phyloP scores from a whole-genome alignment of 2,329 filamentous ascomycete genomes.

The Daldinia sp. region DNA sequence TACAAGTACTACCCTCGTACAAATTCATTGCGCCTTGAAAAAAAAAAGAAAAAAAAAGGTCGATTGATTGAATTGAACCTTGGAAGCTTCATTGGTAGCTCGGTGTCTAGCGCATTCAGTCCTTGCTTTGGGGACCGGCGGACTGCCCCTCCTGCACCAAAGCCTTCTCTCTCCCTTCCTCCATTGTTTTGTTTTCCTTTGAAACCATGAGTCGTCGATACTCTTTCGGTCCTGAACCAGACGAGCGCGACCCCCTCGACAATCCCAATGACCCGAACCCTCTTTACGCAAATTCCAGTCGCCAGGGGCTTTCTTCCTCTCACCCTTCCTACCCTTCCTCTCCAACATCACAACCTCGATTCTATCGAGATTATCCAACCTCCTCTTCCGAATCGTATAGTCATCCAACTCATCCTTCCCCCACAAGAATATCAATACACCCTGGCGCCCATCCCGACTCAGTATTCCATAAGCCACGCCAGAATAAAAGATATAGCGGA shows the following conservation, averaged over 20 bases:
- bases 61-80: background rate
- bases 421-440: slow-evolving; percentile 19
- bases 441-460: slow-evolving; percentile 51
- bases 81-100: background rate
- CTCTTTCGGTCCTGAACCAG: slow-evolving; percentile 44
- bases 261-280: slow-evolving; percentile 31
- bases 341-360: slow-evolving; percentile 27
- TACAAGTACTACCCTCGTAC: background rate
- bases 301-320: slow-evolving; percentile 18
- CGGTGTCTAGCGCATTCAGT: no score
- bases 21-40: background rate
- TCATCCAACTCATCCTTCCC: slow-evolving; percentile 28
- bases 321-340: slow-evolving; percentile 28
- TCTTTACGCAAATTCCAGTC: slow-evolving; percentile 23
- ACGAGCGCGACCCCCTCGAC: slow-evolving; percentile 45
- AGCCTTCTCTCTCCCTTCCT: slow-evolving; percentile 9
- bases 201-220: slow-evolving; percentile 45
- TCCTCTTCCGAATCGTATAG: slow-evolving; percentile 34
- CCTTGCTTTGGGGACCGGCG: slow-evolving; percentile 16
- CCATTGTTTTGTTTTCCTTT: slow-evolving; percentile 1
- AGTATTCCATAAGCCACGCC: slow-evolving; percentile 47
- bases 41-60: background rate
- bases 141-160: no score
- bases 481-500: slow-evolving; percentile 48
- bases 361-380: slow-evolving; percentile 39